Evolutionary conservation across 2,329 filamentous ascomycete genomes (phyloP).

Genomic region (Alternaria solani): DNA sequence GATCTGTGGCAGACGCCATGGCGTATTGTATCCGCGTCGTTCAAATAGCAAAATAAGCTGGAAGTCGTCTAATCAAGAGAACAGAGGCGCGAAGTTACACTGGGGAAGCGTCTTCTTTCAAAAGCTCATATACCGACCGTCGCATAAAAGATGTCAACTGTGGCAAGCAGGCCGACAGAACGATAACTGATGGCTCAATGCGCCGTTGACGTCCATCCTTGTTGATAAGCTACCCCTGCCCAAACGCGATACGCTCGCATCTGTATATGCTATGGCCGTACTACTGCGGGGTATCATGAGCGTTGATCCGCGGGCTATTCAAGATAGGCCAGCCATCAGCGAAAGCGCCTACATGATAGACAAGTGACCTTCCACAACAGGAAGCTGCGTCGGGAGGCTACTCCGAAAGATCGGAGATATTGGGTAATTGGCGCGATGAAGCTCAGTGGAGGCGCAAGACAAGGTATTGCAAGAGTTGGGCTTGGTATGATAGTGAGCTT

Average conservation of each 20-base stretch:
- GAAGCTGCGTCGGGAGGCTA: conserved; percentile 28
- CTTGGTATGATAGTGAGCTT: conserved; percentile 5
- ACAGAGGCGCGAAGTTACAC: not conserved
- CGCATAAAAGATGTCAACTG: not conserved
- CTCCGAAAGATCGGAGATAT: conserved; percentile 3
- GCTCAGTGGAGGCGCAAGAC: not conserved
- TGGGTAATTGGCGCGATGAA: not conserved
- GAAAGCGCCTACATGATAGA: conserved; percentile 21
- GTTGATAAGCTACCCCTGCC: conserved; percentile 28
- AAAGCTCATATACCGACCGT: not conserved
- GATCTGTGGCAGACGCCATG: conserved; percentile 10
- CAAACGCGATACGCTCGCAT: conserved; percentile 11
- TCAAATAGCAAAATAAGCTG: not conserved
- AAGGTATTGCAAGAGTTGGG: conserved; percentile 2
- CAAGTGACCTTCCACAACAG: conserved; percentile 25
- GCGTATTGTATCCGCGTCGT: not conserved
- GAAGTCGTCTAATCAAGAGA: not conserved
- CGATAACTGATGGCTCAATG: conserved; percentile 15
- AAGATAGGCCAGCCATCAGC: conserved; percentile 19
- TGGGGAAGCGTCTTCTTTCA: not conserved
- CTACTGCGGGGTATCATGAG: conserved; percentile 23
- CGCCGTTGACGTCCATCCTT: conserved; percentile 20
- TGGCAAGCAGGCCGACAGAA: not conserved
- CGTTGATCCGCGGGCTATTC: conserved; percentile 18
- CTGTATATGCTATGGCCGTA: conserved; percentile 13